Evolutionary conservation across 2,329 filamentous ascomycete species (phyloP).

Genomic region (Penicillium fuscoglaucum): DNA sequence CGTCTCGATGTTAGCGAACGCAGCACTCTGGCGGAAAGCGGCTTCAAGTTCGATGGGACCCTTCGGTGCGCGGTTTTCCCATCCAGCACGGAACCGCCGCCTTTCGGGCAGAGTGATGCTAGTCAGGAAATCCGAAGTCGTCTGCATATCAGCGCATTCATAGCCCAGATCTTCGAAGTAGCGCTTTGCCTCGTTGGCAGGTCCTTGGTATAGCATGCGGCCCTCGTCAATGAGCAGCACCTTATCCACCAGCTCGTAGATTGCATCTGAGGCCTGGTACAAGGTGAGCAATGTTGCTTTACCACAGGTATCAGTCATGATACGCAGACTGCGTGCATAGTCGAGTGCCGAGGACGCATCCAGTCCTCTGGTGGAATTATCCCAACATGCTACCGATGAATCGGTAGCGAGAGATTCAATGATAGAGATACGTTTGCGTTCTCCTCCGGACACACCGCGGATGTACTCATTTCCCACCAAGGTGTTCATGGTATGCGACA

Average conservation of each 20-base stretch:
- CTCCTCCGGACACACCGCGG: constrained; percentile 70
- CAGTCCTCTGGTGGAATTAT: constrained; percentile 71
- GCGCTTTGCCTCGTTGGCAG: constrained; percentile 54
- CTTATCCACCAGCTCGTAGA: constrained; percentile 71
- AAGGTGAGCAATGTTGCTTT: constrained; percentile 66
- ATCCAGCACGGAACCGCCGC: constrained; percentile 63
- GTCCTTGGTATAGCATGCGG: constrained; percentile 63
- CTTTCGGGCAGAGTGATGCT: constrained; percentile 69
- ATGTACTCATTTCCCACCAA: constrained; percentile 57
- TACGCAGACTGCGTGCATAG: constrained; percentile 64
- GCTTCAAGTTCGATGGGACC: constrained; percentile 65
- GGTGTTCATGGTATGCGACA: constrained; percentile 69
- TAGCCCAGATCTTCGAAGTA: constrained; percentile 67
- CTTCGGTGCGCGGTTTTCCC: constrained; percentile 62
- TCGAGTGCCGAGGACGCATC: constrained; percentile 73
- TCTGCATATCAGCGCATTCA: constrained; percentile 58
- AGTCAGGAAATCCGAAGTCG: constrained; percentile 71
- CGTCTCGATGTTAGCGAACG: constrained; percentile 57
- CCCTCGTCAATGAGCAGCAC: constrained; percentile 71
- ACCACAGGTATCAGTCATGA: constrained; percentile 70
- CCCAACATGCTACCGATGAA: constrained; percentile 69
- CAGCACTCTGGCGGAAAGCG: constrained; percentile 62
- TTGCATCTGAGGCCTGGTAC: constrained; percentile 66
- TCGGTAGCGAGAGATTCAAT: constrained; percentile 70
- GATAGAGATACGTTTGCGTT: constrained; percentile 72